These are phyloP conservation scores for Stenogyne calaminthoides DNA, from an alignment of 305 asterid species.

Conservation along the genomic window DNA sequence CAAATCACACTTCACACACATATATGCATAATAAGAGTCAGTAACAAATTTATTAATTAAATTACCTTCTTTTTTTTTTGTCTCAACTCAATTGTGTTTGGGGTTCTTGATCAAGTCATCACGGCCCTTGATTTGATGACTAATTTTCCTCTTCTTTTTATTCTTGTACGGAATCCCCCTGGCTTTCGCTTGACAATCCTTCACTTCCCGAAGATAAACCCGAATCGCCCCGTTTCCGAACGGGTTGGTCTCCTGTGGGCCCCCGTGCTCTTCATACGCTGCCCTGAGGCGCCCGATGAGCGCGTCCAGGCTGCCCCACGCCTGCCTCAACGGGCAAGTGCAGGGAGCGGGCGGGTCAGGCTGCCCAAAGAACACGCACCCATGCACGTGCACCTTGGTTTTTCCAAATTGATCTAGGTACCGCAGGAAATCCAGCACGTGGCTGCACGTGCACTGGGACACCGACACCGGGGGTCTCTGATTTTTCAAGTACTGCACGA, in stretches of 20 bases:
- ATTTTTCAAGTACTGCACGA: constrained; percentile 77
- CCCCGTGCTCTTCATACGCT: constrained; percentile 90
- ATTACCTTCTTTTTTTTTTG: constrained; percentile 27
- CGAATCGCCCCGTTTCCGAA: constrained; percentile 80
- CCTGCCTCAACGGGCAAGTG: constrained; percentile 84
- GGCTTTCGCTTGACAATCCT: constrained; percentile 84
- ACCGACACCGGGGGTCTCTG: constrained; percentile 72
- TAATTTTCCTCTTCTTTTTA: constrained; percentile 68
- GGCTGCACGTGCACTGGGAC: constrained; percentile 68
- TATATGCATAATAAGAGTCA: neutral
- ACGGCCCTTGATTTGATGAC: constrained; percentile 28
- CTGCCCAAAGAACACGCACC: constrained; percentile 78
- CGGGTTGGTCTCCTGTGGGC: constrained; percentile 68
- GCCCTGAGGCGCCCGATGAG: constrained; percentile 83
- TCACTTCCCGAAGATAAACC: constrained; percentile 68
- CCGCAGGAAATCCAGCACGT: constrained; percentile 74
- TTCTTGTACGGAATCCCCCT: constrained; percentile 88
- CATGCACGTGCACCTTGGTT: constrained; percentile 82
- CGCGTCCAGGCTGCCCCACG: constrained; percentile 96
- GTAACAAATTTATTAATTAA: neutral
- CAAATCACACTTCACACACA: no score
- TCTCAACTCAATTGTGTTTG: constrained; percentile 30
- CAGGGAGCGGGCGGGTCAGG: constrained; percentile 95
- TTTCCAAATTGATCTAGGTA: constrained; percentile 85
- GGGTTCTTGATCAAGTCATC: constrained; percentile 43